Evolutionary conservation across 768 basidiomycete genomes (phyloP).

Genomic region (Suillus ampliporus): DNA sequence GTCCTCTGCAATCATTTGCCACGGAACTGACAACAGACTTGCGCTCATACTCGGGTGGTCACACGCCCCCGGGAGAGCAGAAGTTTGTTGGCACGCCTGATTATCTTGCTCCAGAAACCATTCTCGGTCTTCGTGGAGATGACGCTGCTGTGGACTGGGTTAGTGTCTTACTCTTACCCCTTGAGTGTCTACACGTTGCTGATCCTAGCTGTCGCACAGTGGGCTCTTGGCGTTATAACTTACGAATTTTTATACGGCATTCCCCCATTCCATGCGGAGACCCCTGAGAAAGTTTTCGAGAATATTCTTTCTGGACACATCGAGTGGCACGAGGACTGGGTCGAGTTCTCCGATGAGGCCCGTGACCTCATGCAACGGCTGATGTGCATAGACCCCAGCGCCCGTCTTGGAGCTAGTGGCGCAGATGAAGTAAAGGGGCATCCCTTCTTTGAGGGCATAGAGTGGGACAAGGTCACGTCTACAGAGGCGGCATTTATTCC

Average conservation of each 20-base stretch:
- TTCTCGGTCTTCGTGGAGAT: slow-evolving; percentile 93
- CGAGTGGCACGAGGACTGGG: slow-evolving; percentile 95
- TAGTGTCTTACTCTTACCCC: slow-evolving; percentile 36
- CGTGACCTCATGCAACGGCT: slow-evolving; percentile 90
- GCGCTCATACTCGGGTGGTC: slow-evolving; percentile 65
- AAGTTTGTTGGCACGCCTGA: slow-evolving; percentile 98
- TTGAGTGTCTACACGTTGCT: slow-evolving; percentile 17
- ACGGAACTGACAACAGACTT: slow-evolving; percentile 84
- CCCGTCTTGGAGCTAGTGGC: slow-evolving; percentile 84
- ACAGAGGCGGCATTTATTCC: slow-evolving; percentile 95
- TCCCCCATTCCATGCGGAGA: slow-evolving; percentile 97
- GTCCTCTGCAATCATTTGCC: slow-evolving; percentile 86
- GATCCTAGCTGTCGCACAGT: slow-evolving; percentile 54
- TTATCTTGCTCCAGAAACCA: slow-evolving; percentile 95
- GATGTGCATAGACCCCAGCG: slow-evolving; percentile 77
- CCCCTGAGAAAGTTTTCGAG: slow-evolving; percentile 97
- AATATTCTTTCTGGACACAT: slow-evolving; percentile 95
- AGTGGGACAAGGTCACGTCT: slow-evolving; percentile 91
- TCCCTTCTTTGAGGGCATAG: slow-evolving; percentile 87
- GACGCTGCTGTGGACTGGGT: slow-evolving; percentile 98
- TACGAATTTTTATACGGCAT: slow-evolving; percentile 98
- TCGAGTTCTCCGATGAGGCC: slow-evolving; percentile 85
- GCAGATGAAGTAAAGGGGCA: slow-evolving; percentile 94
- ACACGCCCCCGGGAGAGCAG: slow-evolving; percentile 83
- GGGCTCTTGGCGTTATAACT: slow-evolving; percentile 97